phyloP scores from a whole-genome alignment of 2,329 filamentous ascomycete genomes.

The Saccharata proteae region DNA sequence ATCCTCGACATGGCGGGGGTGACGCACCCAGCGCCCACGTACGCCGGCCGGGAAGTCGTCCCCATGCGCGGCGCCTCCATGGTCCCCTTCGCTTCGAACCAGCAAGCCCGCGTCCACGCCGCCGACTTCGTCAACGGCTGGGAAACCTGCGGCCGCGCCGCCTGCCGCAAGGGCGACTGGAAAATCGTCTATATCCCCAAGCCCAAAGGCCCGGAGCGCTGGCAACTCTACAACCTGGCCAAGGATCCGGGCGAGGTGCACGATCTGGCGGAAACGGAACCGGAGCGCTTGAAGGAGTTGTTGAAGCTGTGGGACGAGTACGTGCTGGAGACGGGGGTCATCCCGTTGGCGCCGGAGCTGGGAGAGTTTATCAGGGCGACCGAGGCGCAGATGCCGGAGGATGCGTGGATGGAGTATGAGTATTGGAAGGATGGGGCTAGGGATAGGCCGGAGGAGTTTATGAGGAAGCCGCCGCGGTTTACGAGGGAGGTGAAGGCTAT shows the following conservation, averaged over 20 bases:
- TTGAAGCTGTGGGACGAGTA: constrained; percentile 46
- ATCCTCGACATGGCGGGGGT: constrained; percentile 37
- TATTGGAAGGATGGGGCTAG: constrained; percentile 47
- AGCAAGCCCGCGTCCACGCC: constrained; percentile 32
- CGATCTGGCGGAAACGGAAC: constrained; percentile 29
- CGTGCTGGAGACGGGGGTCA: constrained; percentile 46
- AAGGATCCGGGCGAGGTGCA: constrained; percentile 41
- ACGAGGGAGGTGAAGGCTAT: constrained; percentile 14
- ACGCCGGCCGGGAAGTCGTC: constrained; percentile 38
- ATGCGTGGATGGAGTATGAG: constrained; percentile 54
- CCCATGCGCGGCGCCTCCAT: constrained; percentile 39
- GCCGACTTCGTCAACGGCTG: constrained; percentile 43
- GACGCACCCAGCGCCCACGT: constrained; percentile 42
- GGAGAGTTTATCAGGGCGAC: constrained; percentile 47
- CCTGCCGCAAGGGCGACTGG: constrained; percentile 44
- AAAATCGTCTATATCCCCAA: constrained; percentile 47
- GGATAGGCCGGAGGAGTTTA: constrained; percentile 23
- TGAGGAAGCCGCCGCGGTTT: constrained; percentile 19
- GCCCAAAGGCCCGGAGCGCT: constrained; percentile 42
- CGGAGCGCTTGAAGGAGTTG: constrained; percentile 35
- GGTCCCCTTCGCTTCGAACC: constrained; percentile 28
- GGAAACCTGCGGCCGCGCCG: constrained; percentile 43
- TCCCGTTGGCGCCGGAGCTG: constrained; percentile 47
- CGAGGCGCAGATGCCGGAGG: constrained; percentile 53
- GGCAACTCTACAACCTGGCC: constrained; percentile 45